These are phyloP conservation scores for Aphanomyces stellatus DNA, from an alignment of 352 stramenopile species.

Conservation along the genomic window DNA sequence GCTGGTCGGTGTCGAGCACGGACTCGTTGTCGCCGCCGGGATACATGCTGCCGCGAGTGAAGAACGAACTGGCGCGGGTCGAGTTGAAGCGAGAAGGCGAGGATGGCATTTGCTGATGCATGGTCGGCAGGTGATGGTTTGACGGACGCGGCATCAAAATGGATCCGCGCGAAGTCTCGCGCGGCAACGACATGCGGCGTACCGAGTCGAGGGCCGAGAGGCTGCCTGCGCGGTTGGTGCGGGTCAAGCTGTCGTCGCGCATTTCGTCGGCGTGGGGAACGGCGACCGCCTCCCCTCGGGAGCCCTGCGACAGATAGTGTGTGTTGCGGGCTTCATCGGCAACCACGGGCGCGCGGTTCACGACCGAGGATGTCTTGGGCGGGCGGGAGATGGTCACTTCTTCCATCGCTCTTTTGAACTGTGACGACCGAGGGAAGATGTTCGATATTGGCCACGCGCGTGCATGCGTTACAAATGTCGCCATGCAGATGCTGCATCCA, in stretches of 20 bases:
- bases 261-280: background rate
- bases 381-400: constrained; percentile 4
- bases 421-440: too few species aligned
- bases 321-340: background rate
- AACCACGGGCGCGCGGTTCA: background rate
- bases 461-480: too few species aligned
- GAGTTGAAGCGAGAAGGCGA: background rate
- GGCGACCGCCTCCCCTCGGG: too few species aligned
- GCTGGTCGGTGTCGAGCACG: background rate
- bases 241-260: background rate
- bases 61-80: background rate
- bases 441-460: too few species aligned
- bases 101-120: background rate
- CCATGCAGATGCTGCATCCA: too few species aligned
- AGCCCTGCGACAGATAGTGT: too few species aligned
- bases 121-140: background rate
- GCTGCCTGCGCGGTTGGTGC: background rate
- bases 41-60: background rate
- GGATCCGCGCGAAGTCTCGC: background rate
- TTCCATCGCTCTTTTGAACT: too few species aligned
- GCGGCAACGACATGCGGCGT: background rate
- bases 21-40: background rate
- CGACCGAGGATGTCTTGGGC: background rate
- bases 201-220: background rate
- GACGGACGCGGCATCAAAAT: background rate